Evolutionary conservation across 352 stramenopile species (phyloP), one percentile per base, ranked within the genome.

Genomic region (Peronospora destructor): DNA sequence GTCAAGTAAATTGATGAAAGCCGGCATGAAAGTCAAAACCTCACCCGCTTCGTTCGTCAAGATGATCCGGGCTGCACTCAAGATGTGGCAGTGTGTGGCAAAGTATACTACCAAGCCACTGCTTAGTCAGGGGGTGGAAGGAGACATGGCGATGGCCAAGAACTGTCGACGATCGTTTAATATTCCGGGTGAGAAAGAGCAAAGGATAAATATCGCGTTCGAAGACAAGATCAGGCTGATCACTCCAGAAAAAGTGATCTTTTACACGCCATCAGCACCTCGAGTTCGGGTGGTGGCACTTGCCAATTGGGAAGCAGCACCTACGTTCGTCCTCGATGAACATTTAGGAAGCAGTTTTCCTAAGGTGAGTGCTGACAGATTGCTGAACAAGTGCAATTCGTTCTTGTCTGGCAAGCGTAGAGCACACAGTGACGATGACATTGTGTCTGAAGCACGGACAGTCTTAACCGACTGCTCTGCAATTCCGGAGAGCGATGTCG

Each of bases 381-480:
- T 69, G 33, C 47, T 69, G 0, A 62, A 69, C 47, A 70, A 70
- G 36, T 66, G 56, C 39, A 70, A 66, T 32, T 51, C 61, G 5
- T 66, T 70, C 38, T 30, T 70, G 28, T 66, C 61, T 16, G 51
- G 53, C 1, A 70, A 66, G 37, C 39, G 43, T 8, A 48, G 59
- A 45, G 56, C 44, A 28, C 35, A 33, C 9, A 63, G 56, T 33
- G 54, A 42, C 23, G 48, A 64, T 12, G 59, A 66, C 23, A 53
- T 54, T 1, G 19, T 33, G 29, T 70, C 61, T 10, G 61, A 69
- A 40, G 34, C 56, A 4, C 56, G 23, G 19, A 70, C 61, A 9
- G 53, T 58, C 26, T 60, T 51, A 12, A 69, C 56, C 2, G 56
- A 65, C 30, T 59, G 37, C 51, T 66, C 61, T 6, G 53, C 28